phyloP scores from a whole-genome alignment of 106 monocot genomes.

The Chionographis japonica region DNA sequence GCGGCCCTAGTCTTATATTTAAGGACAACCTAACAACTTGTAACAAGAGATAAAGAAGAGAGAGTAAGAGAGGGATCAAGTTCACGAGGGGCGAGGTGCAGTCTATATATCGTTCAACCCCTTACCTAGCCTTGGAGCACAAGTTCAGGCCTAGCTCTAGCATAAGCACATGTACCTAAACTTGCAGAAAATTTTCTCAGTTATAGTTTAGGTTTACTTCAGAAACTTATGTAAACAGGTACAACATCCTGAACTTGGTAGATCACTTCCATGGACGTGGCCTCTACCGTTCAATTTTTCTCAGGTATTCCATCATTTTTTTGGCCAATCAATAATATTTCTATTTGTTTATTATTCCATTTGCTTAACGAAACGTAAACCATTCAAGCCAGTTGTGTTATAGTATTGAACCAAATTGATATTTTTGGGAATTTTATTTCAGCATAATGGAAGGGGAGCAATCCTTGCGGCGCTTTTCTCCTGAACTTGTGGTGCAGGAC shows the following conservation, averaged over 20 bases:
- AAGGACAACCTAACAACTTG: too few species aligned
- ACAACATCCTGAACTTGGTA: slow-evolving; percentile 85
- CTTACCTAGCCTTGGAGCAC: too few species aligned
- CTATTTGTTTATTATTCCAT: slow-evolving; percentile 4
- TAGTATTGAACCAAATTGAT: background rate
- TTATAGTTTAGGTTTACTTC: background rate
- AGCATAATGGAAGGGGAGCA: slow-evolving; percentile 99
- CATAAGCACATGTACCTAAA: too few species aligned
- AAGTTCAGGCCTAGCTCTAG: too few species aligned
- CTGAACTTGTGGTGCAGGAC: slow-evolving; percentile 62
- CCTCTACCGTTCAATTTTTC: slow-evolving; percentile 82
- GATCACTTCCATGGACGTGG: slow-evolving; percentile 94
- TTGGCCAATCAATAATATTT: background rate
- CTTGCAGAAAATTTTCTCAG: too few species aligned
- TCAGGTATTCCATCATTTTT: slow-evolving; percentile 48
- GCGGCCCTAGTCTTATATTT: too few species aligned
- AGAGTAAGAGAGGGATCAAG: too few species aligned
- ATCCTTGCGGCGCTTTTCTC: slow-evolving; percentile 74
- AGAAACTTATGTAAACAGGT: slow-evolving; percentile 40
- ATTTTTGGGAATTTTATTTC: slow-evolving; percentile 5
- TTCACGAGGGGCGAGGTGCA: too few species aligned
- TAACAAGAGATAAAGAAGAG: too few species aligned
- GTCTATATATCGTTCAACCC: too few species aligned
- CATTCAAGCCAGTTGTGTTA: background rate
- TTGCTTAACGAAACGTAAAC: background rate